Conservation (phyloP, 768 basidiomycete species). For the Termitomyces sp. region DNA sequence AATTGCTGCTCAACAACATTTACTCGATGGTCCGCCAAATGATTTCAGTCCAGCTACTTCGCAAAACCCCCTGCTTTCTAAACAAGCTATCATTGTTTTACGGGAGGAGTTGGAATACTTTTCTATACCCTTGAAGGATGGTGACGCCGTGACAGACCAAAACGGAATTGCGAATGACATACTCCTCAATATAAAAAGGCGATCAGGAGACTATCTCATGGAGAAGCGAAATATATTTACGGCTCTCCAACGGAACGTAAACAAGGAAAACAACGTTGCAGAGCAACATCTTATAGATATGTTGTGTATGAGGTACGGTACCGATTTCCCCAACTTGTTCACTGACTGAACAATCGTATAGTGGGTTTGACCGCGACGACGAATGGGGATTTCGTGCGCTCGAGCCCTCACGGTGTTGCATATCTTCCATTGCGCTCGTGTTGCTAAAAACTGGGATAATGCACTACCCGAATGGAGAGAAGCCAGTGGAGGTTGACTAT, state of each 20-base stretch:
- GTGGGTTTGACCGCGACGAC: conserved; percentile 97
- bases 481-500: conserved; percentile 79
- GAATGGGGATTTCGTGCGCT: conserved; percentile 96
- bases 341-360: conserved; percentile 24
- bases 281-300: conserved; percentile 99
- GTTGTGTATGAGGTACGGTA: conserved; percentile 93
- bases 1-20: conserved; percentile 72
- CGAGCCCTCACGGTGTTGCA: conserved; percentile 95
- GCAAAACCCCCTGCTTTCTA: conserved; percentile 89
- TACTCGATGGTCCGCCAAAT: conserved; percentile 60
- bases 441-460: conserved; percentile 95
- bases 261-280: conserved; percentile 98
- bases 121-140: conserved; percentile 79
- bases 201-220: conserved; percentile 84
- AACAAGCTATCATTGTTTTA: conserved; percentile 98
- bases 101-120: conserved; percentile 99
- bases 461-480: conserved; percentile 65
- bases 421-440: conserved; percentile 96
- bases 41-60: conserved; percentile 59
- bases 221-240: conserved; percentile 93
- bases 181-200: conserved; percentile 76
- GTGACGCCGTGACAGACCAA: conserved; percentile 60
- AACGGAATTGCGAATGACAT: conserved; percentile 76
- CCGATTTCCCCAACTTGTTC: not conserved
- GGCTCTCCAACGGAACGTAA: conserved; percentile 96